These are phyloP conservation scores for Onygena corvina DNA, from an alignment of 2,329 filamentous ascomycete genomes.

Conservation along the genomic window DNA sequence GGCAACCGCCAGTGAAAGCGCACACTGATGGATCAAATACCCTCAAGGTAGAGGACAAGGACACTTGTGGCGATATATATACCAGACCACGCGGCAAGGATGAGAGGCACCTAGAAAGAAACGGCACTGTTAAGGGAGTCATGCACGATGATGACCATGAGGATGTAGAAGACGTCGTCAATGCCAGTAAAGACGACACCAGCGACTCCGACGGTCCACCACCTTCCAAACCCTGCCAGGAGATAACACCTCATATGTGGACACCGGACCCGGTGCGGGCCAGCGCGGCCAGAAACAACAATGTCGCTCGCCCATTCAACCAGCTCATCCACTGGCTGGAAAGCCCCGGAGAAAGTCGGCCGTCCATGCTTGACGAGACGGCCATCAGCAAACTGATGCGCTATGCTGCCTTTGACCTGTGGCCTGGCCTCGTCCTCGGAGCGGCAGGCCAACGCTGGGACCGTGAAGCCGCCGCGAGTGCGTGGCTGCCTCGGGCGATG, in stretches of 20 bases:
- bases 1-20: background rate
- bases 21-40: background rate
- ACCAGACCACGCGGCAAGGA: too few relatives aligned
- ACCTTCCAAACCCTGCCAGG: background rate
- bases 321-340: conserved; percentile 13
- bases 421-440: conserved; percentile 15
- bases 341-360: conserved; percentile 12
- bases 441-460: conserved; percentile 14
- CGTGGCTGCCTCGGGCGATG: conserved; percentile 16
- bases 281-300: background rate
- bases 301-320: conserved; percentile 13
- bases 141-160: background rate
- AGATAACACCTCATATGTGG: background rate
- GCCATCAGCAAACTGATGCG: conserved; percentile 16
- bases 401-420: conserved; percentile 17
- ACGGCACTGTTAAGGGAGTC: background rate
- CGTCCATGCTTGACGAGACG: conserved; percentile 14
- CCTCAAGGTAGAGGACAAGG: background rate
- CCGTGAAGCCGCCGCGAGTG: conserved; percentile 12
- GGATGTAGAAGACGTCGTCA: background rate
- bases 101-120: too few relatives aligned
- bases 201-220: background rate
- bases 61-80: background rate
- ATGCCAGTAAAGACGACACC: background rate
- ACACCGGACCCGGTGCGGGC: background rate